A percentile compares a stretch with the other conserved stretches of the same genome.
phyloP scores from a whole-genome alignment of 2,329 filamentous ascomycete species.

The Alternaria viburni region DNA sequence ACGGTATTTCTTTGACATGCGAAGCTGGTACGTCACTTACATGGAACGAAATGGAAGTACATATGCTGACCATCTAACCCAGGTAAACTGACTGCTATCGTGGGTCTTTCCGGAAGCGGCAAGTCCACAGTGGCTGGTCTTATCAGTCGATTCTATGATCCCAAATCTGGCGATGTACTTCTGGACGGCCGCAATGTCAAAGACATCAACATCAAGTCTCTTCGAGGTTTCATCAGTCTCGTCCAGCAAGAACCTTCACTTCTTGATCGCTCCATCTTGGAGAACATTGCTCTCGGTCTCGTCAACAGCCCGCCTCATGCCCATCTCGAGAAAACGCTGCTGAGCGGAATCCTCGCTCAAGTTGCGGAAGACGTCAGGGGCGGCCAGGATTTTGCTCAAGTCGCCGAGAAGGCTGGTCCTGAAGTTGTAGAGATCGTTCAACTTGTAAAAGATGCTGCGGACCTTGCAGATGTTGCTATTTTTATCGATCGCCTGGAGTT shows the following conservation, averaged over 20 bases:
- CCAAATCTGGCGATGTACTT: constrained; percentile 62
- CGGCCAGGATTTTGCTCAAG: constrained; percentile 55
- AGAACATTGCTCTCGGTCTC: constrained; percentile 61
- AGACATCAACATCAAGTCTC: constrained; percentile 45
- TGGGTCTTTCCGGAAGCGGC: constrained; percentile 52
- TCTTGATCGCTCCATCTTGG: constrained; percentile 59
- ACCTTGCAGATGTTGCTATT: constrained; percentile 63
- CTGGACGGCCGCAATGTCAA: constrained; percentile 58
- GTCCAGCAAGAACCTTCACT: constrained; percentile 62
- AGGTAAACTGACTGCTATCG: constrained; percentile 51
- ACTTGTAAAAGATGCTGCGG: constrained; percentile 58
- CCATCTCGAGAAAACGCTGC: constrained; percentile 55
- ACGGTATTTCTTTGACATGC: constrained; percentile 46
- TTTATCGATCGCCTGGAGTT: constrained; percentile 63
- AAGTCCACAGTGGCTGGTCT: constrained; percentile 52
- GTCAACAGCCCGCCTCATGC: constrained; percentile 50
- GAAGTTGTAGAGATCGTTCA: constrained; percentile 56
- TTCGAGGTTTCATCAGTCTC: constrained; percentile 48
- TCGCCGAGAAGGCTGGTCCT: constrained; percentile 21
- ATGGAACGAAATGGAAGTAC: background rate
- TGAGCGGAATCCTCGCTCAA: constrained; percentile 57
- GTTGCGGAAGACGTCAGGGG: constrained; percentile 60
- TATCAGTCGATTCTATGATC: constrained; percentile 50
- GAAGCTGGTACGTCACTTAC: constrained; percentile 27
- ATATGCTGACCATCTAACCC: background rate